A percentile compares a stretch with the other conserved stretches of the same genome.
These are phyloP conservation scores for Paecilomyces formosus DNA, from an alignment of 2,329 filamentous ascomycete genomes.

Conservation along the genomic window DNA sequence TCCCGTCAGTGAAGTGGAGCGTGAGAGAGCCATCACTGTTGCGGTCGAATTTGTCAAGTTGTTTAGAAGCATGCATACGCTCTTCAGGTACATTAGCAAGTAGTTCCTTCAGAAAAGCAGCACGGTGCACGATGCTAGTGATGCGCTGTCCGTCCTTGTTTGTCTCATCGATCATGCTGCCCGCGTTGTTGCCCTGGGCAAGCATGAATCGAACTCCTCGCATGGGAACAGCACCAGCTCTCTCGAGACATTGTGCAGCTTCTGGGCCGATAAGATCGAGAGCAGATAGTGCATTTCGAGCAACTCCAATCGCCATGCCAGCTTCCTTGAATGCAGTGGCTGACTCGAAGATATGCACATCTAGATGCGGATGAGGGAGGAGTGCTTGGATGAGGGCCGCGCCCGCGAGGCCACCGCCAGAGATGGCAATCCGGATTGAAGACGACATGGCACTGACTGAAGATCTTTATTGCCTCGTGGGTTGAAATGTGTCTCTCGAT, in stretches of 20 bases:
- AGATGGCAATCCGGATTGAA: constrained; percentile 18
- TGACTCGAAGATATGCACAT: constrained; percentile 32
- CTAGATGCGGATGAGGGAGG: constrained; percentile 23
- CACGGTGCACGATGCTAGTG: constrained; percentile 2
- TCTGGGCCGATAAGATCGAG: constrained; percentile 25
- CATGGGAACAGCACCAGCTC: constrained; percentile 13
- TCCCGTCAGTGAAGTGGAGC: constrained; percentile 18
- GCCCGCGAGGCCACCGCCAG: constrained; percentile 37
- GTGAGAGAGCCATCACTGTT: constrained; percentile 7
- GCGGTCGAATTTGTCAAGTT: constrained; percentile 12
- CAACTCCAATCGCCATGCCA: constrained; percentile 34
- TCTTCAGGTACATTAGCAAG: constrained; percentile 6
- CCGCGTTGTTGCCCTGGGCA: constrained; percentile 19
- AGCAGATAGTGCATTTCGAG: constrained; percentile 29
- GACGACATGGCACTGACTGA: neutral
- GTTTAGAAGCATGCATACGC: constrained; percentile 26
- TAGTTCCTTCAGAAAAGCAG: constrained; percentile 4
- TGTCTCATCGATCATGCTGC: constrained; percentile 21
- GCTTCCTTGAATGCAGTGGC: constrained; percentile 24
- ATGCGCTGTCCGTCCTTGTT: constrained; percentile 18
- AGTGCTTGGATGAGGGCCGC: constrained; percentile 29
- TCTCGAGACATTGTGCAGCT: constrained; percentile 1
- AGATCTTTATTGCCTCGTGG: neutral
- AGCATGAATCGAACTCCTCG: constrained; percentile 9
- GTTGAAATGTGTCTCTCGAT: neutral